Evolutionary conservation across 352 stramenopile species (phyloP).

Genomic region (Pilasporangium apinafurcum): DNA sequence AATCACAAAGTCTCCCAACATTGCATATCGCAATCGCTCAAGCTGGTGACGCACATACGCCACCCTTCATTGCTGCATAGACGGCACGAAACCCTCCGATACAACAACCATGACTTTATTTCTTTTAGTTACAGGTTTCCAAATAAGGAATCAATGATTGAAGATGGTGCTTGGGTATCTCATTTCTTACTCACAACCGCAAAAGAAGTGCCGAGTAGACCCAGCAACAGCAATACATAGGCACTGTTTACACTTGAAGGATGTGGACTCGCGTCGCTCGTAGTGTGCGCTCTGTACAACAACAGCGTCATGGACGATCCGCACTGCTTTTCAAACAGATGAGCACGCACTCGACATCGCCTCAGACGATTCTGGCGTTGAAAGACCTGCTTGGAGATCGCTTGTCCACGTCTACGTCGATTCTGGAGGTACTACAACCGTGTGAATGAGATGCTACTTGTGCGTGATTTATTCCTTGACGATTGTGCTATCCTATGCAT

Average conservation of each 20-base stretch:
- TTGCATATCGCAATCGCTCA: too few species aligned
- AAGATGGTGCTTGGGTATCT: too few species aligned
- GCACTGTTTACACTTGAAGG: too few species aligned
- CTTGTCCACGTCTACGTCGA: constrained; percentile 52
- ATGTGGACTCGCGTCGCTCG: constrained; percentile 4
- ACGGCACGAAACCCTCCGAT: too few species aligned
- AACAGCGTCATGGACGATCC: not conserved
- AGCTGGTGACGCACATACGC: too few species aligned
- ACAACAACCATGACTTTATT: too few species aligned
- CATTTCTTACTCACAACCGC: constrained; percentile 1
- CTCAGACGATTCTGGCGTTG: constrained; percentile 43
- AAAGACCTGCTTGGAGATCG: constrained; percentile 60
- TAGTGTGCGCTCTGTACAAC: not conserved
- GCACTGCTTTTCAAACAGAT: constrained; percentile 1
- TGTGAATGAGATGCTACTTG: not conserved
- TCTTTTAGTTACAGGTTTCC: too few species aligned
- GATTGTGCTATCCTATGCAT: not conserved
- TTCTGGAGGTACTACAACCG: constrained; percentile 36
- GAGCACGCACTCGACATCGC: constrained; percentile 25
- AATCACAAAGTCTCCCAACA: too few species aligned
- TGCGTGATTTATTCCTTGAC: not conserved
- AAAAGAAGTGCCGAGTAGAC: not conserved
- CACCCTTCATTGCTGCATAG: too few species aligned
- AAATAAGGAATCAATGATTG: too few species aligned
- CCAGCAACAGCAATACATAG: constrained; percentile 4